Evolutionary conservation across 495 filamentous ascomycete species (phyloP).

Genomic region (Penicillium salamii): DNA sequence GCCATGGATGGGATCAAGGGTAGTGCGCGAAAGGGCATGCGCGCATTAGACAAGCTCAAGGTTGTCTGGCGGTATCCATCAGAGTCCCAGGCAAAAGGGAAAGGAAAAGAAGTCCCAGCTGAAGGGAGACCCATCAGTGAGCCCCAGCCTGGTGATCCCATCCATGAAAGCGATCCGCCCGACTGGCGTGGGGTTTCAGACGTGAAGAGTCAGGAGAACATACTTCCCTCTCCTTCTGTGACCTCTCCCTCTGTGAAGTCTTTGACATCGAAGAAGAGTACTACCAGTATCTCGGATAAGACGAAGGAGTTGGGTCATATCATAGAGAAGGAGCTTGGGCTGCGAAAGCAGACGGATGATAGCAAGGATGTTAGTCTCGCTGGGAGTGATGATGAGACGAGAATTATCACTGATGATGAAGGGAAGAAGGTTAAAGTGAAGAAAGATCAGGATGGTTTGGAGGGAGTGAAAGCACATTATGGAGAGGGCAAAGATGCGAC

Average conservation of each 20-base stretch:
- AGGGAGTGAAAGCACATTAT: slow-evolving; percentile 33
- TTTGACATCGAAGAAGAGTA: slow-evolving; percentile 8
- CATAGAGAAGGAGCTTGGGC: slow-evolving; percentile 59
- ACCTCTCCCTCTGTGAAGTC: no score
- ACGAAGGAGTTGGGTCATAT: slow-evolving; percentile 15
- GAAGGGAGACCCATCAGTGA: slow-evolving; percentile 50
- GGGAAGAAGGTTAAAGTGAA: slow-evolving; percentile 9
- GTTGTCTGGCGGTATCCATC: slow-evolving; percentile 72
- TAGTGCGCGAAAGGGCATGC: slow-evolving; percentile 71
- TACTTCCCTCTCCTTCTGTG: neutral
- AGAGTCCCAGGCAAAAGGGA: slow-evolving; percentile 15
- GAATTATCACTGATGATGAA: slow-evolving; percentile 9
- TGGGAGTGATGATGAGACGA: slow-evolving; percentile 52
- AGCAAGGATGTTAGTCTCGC: slow-evolving; percentile 67
- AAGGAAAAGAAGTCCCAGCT: slow-evolving; percentile 11
- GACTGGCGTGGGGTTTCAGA: slow-evolving; percentile 62
- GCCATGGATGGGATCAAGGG: slow-evolving; percentile 77
- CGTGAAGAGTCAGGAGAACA: neutral
- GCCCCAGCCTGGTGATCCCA: slow-evolving; percentile 58
- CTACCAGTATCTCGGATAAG: slow-evolving; percentile 1
- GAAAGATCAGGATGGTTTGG: slow-evolving; percentile 13
- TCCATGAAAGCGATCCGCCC: slow-evolving; percentile 63
- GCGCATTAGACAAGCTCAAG: slow-evolving; percentile 77
- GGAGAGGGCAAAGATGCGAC: neutral
- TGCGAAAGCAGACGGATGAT: slow-evolving; percentile 57